Percentiles rank a stretch among this genome's conserved stretches.
Conservation (phyloP, 768 basidiomycete genomes). For the Hebeloma cylindrosporum region DNA sequence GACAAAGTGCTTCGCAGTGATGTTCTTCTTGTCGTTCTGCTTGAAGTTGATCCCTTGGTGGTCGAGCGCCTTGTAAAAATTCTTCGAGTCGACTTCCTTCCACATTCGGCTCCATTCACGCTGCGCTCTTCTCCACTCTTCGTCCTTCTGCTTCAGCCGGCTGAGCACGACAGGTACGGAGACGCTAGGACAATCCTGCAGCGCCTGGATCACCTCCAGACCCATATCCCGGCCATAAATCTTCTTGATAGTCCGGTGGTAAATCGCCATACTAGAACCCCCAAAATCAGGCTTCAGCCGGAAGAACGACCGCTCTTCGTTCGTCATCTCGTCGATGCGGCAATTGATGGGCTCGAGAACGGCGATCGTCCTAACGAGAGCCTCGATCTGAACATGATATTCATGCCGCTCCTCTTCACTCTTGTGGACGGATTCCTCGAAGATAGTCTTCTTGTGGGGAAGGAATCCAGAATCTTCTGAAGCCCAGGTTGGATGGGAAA, state of each 20-base stretch:
- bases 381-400: conserved; percentile 94
- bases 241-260: conserved; percentile 91
- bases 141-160: conserved; percentile 90
- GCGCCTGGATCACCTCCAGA: conserved; percentile 73
- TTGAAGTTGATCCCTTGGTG: conserved; percentile 96
- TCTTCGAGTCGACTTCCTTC: conserved; percentile 95
- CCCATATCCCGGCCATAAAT: conserved; percentile 85
- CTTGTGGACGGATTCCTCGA: conserved; percentile 94
- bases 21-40: conserved; percentile 90
- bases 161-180: conserved; percentile 89
- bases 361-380: conserved; percentile 85
- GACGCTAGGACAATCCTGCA: conserved; percentile 90
- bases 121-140: conserved; percentile 94
- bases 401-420: conserved; percentile 98
- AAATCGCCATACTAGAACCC: conserved; percentile 83
- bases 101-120: conserved; percentile 96
- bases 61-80: conserved; percentile 97
- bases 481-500: conserved; percentile 97
- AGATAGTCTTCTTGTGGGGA: conserved; percentile 94
- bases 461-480: conserved; percentile 95
- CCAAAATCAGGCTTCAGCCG: conserved; percentile 86
- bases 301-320: conserved; percentile 81
- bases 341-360: conserved; percentile 84
- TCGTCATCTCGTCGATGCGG: conserved; percentile 85
- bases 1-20: conserved; percentile 82